Evolutionary conservation across 208 protist genomes (phyloP), one percentile per base, ranked within the genome.

Genomic region (Leishmania aethiopica): DNA sequence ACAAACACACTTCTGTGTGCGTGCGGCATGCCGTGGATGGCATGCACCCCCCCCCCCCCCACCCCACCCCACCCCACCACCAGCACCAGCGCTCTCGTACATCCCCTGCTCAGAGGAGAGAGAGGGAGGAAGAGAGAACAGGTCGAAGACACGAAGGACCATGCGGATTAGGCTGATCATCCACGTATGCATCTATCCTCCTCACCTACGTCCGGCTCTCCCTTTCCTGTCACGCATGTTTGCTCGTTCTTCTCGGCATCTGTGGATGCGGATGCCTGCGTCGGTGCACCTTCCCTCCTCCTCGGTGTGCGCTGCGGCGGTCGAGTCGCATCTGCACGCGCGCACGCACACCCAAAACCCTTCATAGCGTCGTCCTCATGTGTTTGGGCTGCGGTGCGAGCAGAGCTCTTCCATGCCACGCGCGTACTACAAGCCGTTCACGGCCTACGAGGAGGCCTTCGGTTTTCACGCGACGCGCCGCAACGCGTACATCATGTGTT

Each of bases 341-440:
- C 49, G 17, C 49, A 35, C 51, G n/a, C 69, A 28, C 70, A 53
- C 70, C 1, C 42, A 17, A 17, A 47, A 25, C 35, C 2, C 66
- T n/a, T 71, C 66, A 71, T 32, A n/a, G 40, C 17, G 66, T 47
- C 42, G 66, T 49, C 2, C 40, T 3, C 7, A 71, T n/a, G 11
- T 15, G 2, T 57, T 28, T 8, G 25, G 7, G 71, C 28, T 75
- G 17, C 49, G 71, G 49, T 40, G n/a, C n/a, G 47, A 25, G 37
- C 0, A 17, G 13, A n/a, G 19, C 40, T 19, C 66, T n/a, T 11
- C 32, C 37, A 97, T 97, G 94, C 94, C 94, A 5, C 89, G 94
- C 42, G 94, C 92, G 22, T 95, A 95, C 74, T 95, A 95, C 88
- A 91, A 91, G 49, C 94, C 94, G 22, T 95, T 95, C 79, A 97